Evolutionary conservation across 257 asterid species (phyloP).

Genomic region (Ballota nigra): DNA sequence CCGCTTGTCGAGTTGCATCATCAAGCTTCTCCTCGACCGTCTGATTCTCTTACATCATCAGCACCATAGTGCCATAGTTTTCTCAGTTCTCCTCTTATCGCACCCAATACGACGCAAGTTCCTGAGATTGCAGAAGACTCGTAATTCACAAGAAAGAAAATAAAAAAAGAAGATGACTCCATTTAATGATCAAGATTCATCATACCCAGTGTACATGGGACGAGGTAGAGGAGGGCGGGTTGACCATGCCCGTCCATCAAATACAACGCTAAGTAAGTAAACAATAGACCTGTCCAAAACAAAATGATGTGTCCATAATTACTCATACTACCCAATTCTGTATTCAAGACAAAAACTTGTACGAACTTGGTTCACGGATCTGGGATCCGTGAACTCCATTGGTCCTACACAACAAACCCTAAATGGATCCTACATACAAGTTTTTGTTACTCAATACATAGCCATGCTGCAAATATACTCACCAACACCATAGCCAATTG

Average conservation of each 20-base stretch:
- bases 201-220: constrained; percentile 88
- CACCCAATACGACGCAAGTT: constrained; percentile 65
- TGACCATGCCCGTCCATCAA: constrained; percentile 95
- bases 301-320: neutral
- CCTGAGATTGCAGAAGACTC: constrained; percentile 44
- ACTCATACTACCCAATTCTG: neutral
- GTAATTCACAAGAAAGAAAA: neutral
- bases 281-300: constrained; percentile 64
- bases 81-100: constrained; percentile 65
- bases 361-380: no score
- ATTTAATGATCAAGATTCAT: neutral
- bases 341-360: neutral
- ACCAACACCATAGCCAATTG: constrained; percentile 89
- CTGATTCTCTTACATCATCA: constrained; percentile 28
- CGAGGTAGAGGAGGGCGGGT: constrained; percentile 94
- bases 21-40: constrained; percentile 43
- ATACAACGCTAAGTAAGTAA: constrained; percentile 78
- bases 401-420: no score
- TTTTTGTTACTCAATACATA: neutral
- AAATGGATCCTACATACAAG: no score
- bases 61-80: constrained; percentile 62
- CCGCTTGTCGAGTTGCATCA: neutral
- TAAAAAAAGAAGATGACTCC: neutral
- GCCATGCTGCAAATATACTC: constrained; percentile 31
- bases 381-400: no score